phyloP scores from a whole-genome alignment of 345 rosid species.

The Gossypium anomalum region DNA sequence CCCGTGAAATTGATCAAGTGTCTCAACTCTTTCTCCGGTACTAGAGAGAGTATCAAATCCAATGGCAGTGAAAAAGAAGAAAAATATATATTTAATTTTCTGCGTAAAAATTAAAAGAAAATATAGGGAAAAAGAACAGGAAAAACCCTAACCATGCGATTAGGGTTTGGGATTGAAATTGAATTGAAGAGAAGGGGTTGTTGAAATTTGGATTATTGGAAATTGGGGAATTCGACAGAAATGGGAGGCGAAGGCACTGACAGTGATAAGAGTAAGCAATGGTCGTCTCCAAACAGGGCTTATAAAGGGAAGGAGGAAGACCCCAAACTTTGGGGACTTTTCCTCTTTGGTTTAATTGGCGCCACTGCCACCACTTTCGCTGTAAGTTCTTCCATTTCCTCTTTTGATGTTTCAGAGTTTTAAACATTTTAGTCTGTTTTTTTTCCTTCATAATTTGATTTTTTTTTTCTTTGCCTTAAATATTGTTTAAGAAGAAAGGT shows the following conservation, averaged over 20 bases:
- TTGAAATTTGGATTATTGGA: not conserved
- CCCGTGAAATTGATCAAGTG: not conserved
- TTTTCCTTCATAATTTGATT: not conserved
- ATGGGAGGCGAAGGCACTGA: slow-evolving; percentile 46
- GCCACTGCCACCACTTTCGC: slow-evolving; percentile 92
- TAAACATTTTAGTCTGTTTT: not conserved
- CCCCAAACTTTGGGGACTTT: slow-evolving; percentile 67
- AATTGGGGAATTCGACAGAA: not conserved
- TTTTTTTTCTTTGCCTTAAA: not conserved
- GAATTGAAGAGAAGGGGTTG: slow-evolving; percentile 1
- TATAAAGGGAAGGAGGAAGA: slow-evolving; percentile 39
- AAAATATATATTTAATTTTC: not conserved
- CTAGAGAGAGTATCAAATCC: not conserved
- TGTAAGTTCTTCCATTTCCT: slow-evolving; percentile 34
- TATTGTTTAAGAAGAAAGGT: not conserved
- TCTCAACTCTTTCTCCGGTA: not conserved
- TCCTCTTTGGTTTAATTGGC: slow-evolving; percentile 70
- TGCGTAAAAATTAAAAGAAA: not conserved
- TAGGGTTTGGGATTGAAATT: slow-evolving; percentile 21
- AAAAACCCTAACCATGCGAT: slow-evolving; percentile 27
- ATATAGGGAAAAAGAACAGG: not conserved
- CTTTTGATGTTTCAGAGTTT: not conserved
- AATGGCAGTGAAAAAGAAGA: slow-evolving; percentile 2
- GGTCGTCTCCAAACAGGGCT: slow-evolving; percentile 32
- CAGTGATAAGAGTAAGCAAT: slow-evolving; percentile 32